Base-by-base conservation (phyloP, 441 rosid species). In the Erodium chrysanthum region DNA sequence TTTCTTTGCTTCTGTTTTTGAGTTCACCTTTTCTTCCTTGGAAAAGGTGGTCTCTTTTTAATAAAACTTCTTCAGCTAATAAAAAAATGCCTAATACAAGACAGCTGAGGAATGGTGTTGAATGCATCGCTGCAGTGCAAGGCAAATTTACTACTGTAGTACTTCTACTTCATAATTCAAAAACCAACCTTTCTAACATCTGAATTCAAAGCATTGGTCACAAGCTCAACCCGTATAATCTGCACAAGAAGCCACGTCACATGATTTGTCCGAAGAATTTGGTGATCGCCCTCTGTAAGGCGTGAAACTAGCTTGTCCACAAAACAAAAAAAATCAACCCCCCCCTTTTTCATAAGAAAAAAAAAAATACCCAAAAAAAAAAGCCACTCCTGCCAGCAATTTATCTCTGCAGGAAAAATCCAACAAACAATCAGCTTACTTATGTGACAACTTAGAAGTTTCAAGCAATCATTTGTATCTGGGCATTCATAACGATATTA, bases 311-410 rank as follows among this genome's bases (percentile, higher is more conserved):
- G 82, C 85, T 94, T 89, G 77, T 94, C 97, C 77, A 94, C 88
- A 80, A 91, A 94, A 81, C 89, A 94, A 74, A 88, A 87, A 84
- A 94, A 94, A 79, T 91, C 99, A 29, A 90, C 85, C 70, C 99
- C 89, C 65, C 97, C 94, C 73, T 89, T 94, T 82, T 91, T 94
- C 81, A 87, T 76, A 17, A 94, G 88, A 77, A 91, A 88, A 83
- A 77, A 88, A 81, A 86, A 89, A 33, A 89, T 82, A 76, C 91
- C 99, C 42, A 96, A 89, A 84, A 94, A 94, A 80, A 87, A 87
- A 70, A 94, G 92, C 99, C 99, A 94, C 68, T 94, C 99, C 75
- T 85, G 96, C 99, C 99, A 91, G 85, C 97, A 94, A 80, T 87
- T 94, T 62, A 84, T 73, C 67, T 91, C 99, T 94, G 96, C 87